Percentiles rank a stretch among this genome's conserved stretches.
Evolutionary conservation across 495 filamentous ascomycete species (phyloP).

Genomic region (Podospora sp.): DNA sequence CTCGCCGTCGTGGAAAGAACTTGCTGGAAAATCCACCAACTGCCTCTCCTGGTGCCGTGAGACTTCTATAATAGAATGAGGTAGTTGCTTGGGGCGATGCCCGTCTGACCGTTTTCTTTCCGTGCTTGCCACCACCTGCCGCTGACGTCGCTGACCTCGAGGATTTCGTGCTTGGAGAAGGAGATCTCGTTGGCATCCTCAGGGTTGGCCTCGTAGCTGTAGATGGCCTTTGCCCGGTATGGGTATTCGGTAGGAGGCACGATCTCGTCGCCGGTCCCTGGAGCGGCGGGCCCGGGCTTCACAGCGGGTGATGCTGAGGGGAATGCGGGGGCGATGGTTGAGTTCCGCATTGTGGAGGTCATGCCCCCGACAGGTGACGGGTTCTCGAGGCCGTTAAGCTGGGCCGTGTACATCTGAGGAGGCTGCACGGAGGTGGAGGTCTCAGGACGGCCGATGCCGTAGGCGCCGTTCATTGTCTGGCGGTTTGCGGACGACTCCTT

Average conservation of each 20-base stretch:
- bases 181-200: slow-evolving; percentile 97
- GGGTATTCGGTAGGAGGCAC: slow-evolving; percentile 89
- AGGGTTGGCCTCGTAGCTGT: slow-evolving; percentile 97
- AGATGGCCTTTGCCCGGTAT: slow-evolving; percentile 96
- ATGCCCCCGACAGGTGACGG: slow-evolving; percentile 88
- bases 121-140: slow-evolving; percentile 98
- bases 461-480: slow-evolving; percentile 69
- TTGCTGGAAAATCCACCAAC: background rate
- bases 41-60: background rate
- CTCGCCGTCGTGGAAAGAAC: slow-evolving; percentile 10
- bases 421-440: slow-evolving; percentile 75
- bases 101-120: slow-evolving; percentile 92
- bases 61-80: slow-evolving; percentile 82
- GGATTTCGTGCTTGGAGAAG: slow-evolving; percentile 93
- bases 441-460: slow-evolving; percentile 65
- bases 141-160: slow-evolving; percentile 96
- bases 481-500: slow-evolving; percentile 73
- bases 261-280: slow-evolving; percentile 61
- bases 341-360: slow-evolving; percentile 43
- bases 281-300: slow-evolving; percentile 41
- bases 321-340: slow-evolving; percentile 37
- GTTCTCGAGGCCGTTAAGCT: slow-evolving; percentile 94
- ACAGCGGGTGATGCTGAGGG: slow-evolving; percentile 36
- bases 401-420: slow-evolving; percentile 96
- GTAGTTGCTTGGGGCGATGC: slow-evolving; percentile 97